Evolutionary conservation across 2,329 filamentous ascomycete species (phyloP).

Genomic region (Nothomitra cinnamomea): DNA sequence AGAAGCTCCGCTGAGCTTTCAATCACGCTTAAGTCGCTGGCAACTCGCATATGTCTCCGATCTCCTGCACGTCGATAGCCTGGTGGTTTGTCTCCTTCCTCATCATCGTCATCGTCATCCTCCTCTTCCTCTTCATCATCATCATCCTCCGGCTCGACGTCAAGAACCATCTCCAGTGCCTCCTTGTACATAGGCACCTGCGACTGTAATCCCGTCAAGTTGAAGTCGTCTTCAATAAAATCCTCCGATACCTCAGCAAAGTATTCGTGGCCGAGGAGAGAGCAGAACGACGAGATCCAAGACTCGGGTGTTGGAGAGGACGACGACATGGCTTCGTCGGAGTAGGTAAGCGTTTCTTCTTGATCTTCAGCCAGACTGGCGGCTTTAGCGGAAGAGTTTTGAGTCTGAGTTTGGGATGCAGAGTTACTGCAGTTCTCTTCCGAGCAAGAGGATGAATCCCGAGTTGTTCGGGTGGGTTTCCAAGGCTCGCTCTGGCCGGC

Average conservation of each 20-base stretch:
- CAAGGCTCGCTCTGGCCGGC: neutral
- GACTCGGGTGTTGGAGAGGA: constrained; percentile 54
- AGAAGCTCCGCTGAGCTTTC: constrained; percentile 96
- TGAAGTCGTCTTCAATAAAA: constrained; percentile 99
- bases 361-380: constrained; percentile 5
- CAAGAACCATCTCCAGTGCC: constrained; percentile 96
- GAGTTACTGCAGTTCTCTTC: neutral
- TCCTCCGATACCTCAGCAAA: constrained; percentile 98
- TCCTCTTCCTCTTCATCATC: constrained; percentile 61
- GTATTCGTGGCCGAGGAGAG: constrained; percentile 89
- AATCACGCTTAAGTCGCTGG: constrained; percentile 85
- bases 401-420: neutral
- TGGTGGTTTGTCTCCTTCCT: constrained; percentile 31
- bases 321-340: constrained; percentile 30
- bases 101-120: constrained; percentile 47
- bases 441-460: neutral
- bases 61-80: constrained; percentile 36
- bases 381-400: neutral
- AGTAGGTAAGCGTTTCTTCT: constrained; percentile 3
- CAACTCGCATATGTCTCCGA: constrained; percentile 68
- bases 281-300: constrained; percentile 97
- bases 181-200: constrained; percentile 99
- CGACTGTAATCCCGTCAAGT: constrained; percentile 82
- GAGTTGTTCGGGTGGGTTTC: neutral
- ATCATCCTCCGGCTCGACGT: constrained; percentile 91